Evolutionary conservation across 164 flowering plant species (phyloP).

Genomic region (Macadamia tetraphylla): DNA sequence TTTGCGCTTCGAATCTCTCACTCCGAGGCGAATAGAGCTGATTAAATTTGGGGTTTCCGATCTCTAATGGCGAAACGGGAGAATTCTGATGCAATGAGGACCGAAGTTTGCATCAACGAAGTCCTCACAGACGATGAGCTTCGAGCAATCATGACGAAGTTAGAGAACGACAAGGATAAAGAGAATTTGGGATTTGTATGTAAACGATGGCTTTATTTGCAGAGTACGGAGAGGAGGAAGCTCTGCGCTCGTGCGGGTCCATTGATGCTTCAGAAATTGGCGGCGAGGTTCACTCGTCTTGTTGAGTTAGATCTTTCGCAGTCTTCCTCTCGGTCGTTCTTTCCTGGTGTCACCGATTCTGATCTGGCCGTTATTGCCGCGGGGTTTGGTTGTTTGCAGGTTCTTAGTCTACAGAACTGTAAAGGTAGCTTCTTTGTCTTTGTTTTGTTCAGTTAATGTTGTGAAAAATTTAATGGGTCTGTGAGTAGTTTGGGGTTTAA

Average conservation of each 20-base stretch:
- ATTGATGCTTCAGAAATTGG: constrained; percentile 66
- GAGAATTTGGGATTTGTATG: constrained; percentile 81
- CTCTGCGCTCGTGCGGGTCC: constrained; percentile 90
- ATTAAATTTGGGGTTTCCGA: not conserved
- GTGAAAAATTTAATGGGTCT: not conserved
- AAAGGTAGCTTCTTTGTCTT: constrained; percentile 43
- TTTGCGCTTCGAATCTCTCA: not conserved
- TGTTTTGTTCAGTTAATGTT: not conserved
- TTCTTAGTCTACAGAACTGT: constrained; percentile 58
- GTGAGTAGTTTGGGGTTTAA: not conserved
- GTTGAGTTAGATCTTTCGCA: constrained; percentile 75
- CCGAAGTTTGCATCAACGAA: constrained; percentile 54
- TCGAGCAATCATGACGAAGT: constrained; percentile 48
- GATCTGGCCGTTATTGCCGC: constrained; percentile 76
- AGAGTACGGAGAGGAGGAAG: constrained; percentile 81
- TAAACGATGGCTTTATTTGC: constrained; percentile 79
- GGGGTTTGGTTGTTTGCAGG: constrained; percentile 51
- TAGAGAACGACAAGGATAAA: constrained; percentile 58
- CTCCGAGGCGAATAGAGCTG: not conserved
- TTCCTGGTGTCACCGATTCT: constrained; percentile 80
- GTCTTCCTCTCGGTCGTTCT: constrained; percentile 73
- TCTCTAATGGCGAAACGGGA: constrained; percentile 13
- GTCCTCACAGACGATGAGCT: constrained; percentile 78
- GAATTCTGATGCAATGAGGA: not conserved
- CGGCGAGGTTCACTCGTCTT: constrained; percentile 57